These are phyloP conservation scores for Phialophora chinensis DNA, from an alignment of 2,329 filamentous ascomycete genomes.

Conservation along the genomic window DNA sequence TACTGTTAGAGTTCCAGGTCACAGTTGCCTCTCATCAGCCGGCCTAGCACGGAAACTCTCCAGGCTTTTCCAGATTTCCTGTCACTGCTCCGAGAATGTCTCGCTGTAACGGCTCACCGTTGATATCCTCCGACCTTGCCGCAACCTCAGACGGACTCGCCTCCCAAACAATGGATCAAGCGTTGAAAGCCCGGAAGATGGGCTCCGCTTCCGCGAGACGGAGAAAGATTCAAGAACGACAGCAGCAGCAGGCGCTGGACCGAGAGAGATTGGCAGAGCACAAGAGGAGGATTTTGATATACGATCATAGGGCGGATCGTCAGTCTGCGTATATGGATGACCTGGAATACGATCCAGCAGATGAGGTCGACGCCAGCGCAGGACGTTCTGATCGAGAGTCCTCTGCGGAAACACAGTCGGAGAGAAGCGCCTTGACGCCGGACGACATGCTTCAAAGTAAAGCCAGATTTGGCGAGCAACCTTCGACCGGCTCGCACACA, in stretches of 20 bases:
- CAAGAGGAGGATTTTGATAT: constrained; percentile 29
- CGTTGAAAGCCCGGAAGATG: constrained; percentile 31
- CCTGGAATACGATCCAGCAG: constrained; percentile 1
- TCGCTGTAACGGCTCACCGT: constrained; percentile 9
- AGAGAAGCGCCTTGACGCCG: constrained; percentile 30
- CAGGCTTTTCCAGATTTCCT: constrained; percentile 19
- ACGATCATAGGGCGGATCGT: constrained; percentile 24
- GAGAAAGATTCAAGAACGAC: constrained; percentile 35
- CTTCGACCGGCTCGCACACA: background rate
- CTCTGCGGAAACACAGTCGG: constrained; percentile 31
- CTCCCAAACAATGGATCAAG: constrained; percentile 33
- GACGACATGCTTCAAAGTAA: constrained; percentile 22
- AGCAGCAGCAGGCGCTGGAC: constrained; percentile 27
- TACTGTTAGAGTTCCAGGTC: constrained; percentile 35
- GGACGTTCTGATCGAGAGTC: constrained; percentile 30
- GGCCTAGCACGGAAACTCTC: constrained; percentile 11
- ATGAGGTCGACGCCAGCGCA: constrained; percentile 17
- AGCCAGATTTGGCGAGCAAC: constrained; percentile 19
- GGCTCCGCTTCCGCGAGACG: constrained; percentile 35
- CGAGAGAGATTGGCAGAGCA: constrained; percentile 21
- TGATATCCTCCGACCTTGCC: constrained; percentile 13
- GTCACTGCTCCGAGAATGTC: constrained; percentile 17
- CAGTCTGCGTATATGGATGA: constrained; percentile 7
- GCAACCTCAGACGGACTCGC: constrained; percentile 3
- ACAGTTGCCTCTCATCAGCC: constrained; percentile 23